phyloP scores from a whole-genome alignment of 768 basidiomycete genomes.

The Kwoniella sp. region DNA sequence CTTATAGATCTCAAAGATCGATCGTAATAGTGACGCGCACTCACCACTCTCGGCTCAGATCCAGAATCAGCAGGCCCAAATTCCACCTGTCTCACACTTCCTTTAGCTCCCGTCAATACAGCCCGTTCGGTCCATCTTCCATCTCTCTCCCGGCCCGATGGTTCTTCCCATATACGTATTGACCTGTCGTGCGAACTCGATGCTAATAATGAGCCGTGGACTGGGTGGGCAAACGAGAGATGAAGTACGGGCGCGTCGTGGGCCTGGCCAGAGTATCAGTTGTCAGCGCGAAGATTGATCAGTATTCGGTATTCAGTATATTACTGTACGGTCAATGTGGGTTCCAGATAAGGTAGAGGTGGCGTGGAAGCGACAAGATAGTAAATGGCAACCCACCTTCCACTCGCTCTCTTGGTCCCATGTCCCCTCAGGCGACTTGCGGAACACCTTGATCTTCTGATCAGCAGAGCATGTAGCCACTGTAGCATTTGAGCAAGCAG shows the following conservation, averaged over 20 bases:
- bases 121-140: conserved; percentile 57
- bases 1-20: too few relatives aligned
- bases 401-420: conserved; percentile 86
- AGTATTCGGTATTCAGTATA: neutral
- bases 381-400: conserved; percentile 83
- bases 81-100: conserved; percentile 80
- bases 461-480: conserved; percentile 54
- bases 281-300: too few relatives aligned
- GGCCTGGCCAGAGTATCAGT: too few relatives aligned
- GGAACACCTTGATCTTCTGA: conserved; percentile 76
- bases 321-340: too few relatives aligned
- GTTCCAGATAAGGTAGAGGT: neutral
- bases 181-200: conserved; percentile 87
- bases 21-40: conserved; percentile 10
- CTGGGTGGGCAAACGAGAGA: conserved; percentile 87
- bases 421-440: conserved; percentile 68
- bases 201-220: conserved; percentile 84
- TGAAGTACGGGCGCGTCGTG: conserved; percentile 87
- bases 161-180: conserved; percentile 87
- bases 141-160: conserved; percentile 28
- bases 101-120: conserved; percentile 77
- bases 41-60: conserved; percentile 83
- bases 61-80: conserved; percentile 73
- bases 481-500: conserved; percentile 9
- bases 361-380: too few relatives aligned